Percentiles rank a stretch among this genome's conserved stretches.
phyloP scores from a whole-genome alignment of 805 yeast species.

The Candida cerambycidarum region DNA sequence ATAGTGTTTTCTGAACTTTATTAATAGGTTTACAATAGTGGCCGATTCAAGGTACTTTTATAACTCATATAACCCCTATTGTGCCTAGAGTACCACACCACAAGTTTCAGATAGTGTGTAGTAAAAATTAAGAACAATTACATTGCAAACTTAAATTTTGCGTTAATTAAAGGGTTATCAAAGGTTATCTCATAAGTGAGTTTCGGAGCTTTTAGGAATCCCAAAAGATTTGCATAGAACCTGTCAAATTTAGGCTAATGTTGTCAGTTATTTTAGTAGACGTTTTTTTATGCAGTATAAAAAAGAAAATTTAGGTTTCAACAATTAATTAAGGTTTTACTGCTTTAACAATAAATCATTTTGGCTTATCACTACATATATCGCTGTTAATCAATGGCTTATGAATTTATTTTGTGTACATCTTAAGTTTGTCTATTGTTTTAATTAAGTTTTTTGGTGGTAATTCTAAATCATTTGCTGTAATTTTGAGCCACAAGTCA shows the following conservation, averaged over 20 bases:
- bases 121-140: background rate
- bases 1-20: too few relatives aligned
- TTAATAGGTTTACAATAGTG: background rate
- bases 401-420: background rate
- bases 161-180: background rate
- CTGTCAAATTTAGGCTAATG: constrained; percentile 2
- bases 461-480: too few relatives aligned
- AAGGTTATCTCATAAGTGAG: background rate
- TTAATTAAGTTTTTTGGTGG: background rate
- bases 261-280: too few relatives aligned
- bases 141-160: constrained; percentile 1
- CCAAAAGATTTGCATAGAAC: background rate
- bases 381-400: background rate
- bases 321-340: too few relatives aligned
- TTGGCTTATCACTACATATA: background rate
- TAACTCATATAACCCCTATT: background rate
- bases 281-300: constrained; percentile 1
- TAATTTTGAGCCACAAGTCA: constrained; percentile 1
- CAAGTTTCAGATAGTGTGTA: background rate
- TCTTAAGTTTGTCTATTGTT: background rate
- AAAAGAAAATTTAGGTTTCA: too few relatives aligned
- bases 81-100: background rate
- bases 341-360: background rate
- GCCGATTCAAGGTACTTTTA: background rate
- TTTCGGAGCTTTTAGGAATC: background rate